Conservation (phyloP, 108 stramenopile genomes). For the Discostella pseudostelligera region DNA sequence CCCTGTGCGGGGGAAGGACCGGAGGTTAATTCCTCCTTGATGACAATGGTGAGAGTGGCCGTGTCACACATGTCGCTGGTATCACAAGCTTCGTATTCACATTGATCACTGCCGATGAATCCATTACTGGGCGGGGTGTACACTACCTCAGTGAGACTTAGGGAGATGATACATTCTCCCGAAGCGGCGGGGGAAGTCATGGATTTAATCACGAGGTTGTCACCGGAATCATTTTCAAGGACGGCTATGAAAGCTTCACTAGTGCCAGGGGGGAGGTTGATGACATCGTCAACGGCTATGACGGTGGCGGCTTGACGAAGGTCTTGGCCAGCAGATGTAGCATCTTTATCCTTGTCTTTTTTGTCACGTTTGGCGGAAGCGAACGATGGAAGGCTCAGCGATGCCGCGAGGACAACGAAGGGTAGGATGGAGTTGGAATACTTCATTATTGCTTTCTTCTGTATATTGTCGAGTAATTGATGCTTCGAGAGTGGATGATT, state of each 20-base stretch:
- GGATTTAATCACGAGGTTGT: neutral
- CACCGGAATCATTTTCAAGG: neutral
- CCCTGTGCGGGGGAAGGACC: neutral
- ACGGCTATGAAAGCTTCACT: neutral
- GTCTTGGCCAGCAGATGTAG: neutral
- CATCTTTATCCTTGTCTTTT: neutral
- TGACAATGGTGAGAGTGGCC: neutral
- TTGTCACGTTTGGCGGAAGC: too few relatives aligned
- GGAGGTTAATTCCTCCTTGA: neutral
- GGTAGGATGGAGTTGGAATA: neutral
- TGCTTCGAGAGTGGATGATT: too few relatives aligned
- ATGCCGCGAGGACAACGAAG: neutral
- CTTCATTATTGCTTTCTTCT: neutral
- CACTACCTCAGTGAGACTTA: slow-evolving; percentile 6
- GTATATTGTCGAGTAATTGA: too few relatives aligned
- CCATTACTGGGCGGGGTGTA: neutral
- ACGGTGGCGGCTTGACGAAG: neutral
- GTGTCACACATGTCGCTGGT: neutral
- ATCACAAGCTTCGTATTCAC: slow-evolving; percentile 7
- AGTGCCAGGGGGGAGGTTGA: neutral
- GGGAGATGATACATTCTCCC: neutral
- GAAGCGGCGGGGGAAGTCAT: neutral
- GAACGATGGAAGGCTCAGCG: neutral
- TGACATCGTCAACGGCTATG: neutral
- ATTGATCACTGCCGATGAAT: neutral